Evolutionary conservation across 2,329 filamentous ascomycete genomes (phyloP), one percentile per base, ranked within the genome.

Genomic region (Nothophoma quercina): DNA sequence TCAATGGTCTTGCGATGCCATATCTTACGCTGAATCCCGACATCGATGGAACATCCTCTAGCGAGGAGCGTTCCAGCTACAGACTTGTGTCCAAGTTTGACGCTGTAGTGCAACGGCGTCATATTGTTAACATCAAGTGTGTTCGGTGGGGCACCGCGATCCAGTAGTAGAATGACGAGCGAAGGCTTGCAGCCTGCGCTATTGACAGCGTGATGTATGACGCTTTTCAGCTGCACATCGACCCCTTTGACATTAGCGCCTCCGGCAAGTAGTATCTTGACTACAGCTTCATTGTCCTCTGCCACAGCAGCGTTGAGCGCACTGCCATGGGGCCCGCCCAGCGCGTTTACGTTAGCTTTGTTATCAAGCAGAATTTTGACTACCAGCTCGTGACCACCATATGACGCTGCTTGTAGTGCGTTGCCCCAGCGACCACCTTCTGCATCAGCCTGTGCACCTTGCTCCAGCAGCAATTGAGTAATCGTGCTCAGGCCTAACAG

Each of bases 371-470:
- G 46, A n/a, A 57, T 9, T 44, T 58, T 45, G 1, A 69, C 65
- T 7, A 67, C 46, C 19, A 58, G 29, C 18, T 61, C 34, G 39
- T 66, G 41, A 28, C 63, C 63, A 46, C n/a, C 4, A 25, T 9
- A 9, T 47, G 57, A 58, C 52, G 68, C 66, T 38, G 53, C 50
- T 15, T 64, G 55, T 3, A 69, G 58, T 54, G 61, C 59, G 55
- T 58, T 56, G 46, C 53, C 40, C 42, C 55, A 55, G 7, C 33
- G 12, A 36, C 55, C 49, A 48, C 51, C 48, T 34, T 59, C 45
- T 10, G 47, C 40, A 35, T 64, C 62, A 23, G 62, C 45, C 4
- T 58, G 41, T 8, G 67, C 67, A 29, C 60, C 61, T 18, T 50
- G 48, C 2, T 60, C 47, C 8, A 62, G 42, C 26, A 65, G 45